These are phyloP conservation scores for Trifolium dubium DNA, from an alignment of 306 rosid species.

Conservation along the genomic window DNA sequence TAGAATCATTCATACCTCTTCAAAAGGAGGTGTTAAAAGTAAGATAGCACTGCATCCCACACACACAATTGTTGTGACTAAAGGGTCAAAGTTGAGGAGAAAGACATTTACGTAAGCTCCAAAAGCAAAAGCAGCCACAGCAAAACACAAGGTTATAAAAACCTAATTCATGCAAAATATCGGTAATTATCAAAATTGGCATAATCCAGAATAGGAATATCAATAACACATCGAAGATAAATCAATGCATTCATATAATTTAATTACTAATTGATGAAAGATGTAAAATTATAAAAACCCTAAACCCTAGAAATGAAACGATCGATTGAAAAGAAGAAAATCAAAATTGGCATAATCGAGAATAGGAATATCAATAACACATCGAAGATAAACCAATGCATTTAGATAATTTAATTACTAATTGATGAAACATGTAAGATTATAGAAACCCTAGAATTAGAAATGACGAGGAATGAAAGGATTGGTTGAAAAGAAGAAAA, in stretches of 20 bases:
- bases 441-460: neutral
- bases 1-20: conserved; percentile 56
- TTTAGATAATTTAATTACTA: neutral
- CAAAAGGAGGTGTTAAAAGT: conserved; percentile 58
- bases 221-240: neutral
- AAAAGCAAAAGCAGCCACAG: conserved; percentile 70
- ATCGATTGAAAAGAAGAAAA: too few species aligned
- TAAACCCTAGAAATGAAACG: too few species aligned
- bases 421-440: too few species aligned
- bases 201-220: neutral
- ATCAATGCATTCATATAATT: neutral
- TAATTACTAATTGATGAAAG: too few species aligned
- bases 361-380: neutral
- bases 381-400: neutral
- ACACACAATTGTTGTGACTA: conserved; percentile 63
- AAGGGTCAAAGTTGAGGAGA: conserved; percentile 77
- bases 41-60: conserved; percentile 73
- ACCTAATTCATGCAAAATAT: neutral
- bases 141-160: conserved; percentile 71
- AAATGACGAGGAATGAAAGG: neutral
- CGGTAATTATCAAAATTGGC: neutral
- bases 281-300: neutral
- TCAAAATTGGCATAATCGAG: neutral
- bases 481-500: neutral
- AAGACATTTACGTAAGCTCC: conserved; percentile 79